Conservation (phyloP, 1,284 basidiomycete genomes). For the Chalciporus sp. region DNA sequence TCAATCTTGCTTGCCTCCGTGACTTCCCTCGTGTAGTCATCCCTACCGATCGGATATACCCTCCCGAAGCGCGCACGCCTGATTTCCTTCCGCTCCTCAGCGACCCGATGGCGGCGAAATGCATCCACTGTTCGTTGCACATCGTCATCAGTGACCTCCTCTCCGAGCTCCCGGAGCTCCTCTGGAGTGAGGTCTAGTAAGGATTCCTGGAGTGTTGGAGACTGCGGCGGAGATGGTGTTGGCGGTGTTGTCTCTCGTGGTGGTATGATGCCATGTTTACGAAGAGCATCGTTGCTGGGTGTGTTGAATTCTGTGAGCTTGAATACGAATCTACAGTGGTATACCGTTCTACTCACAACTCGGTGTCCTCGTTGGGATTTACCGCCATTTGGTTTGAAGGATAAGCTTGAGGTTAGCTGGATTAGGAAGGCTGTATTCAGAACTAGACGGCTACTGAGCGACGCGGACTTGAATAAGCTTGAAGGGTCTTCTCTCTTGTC, state of each 20-base stretch:
- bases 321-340: neutral
- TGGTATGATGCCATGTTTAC: conserved; percentile 89
- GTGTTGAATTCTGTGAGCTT: conserved; percentile 4
- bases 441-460: conserved; percentile 16
- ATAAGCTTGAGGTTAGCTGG: conserved; percentile 5
- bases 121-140: conserved; percentile 76
- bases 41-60: conserved; percentile 87
- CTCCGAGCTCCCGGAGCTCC: conserved; percentile 70
- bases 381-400: conserved; percentile 50
- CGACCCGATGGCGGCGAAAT: conserved; percentile 68
- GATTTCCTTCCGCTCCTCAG: conserved; percentile 63
- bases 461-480: conserved; percentile 37
- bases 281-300: conserved; percentile 86
- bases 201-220: conserved; percentile 64
- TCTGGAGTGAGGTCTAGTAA: conserved; percentile 67
- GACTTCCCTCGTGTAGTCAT: conserved; percentile 94
- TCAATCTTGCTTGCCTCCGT: conserved; percentile 86
- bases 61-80: conserved; percentile 79
- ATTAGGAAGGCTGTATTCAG: conserved; percentile 38
- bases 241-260: conserved; percentile 68
- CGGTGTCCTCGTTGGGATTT: conserved; percentile 88
- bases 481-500: conserved; percentile 12
- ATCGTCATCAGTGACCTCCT: conserved; percentile 75
- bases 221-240: conserved; percentile 73
- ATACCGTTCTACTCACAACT: conserved; percentile 69